Evolutionary conservation across 2,329 filamentous ascomycete species (phyloP), one percentile per base, ranked within the genome.

Genomic region (Cladosporium cucumerinum): DNA sequence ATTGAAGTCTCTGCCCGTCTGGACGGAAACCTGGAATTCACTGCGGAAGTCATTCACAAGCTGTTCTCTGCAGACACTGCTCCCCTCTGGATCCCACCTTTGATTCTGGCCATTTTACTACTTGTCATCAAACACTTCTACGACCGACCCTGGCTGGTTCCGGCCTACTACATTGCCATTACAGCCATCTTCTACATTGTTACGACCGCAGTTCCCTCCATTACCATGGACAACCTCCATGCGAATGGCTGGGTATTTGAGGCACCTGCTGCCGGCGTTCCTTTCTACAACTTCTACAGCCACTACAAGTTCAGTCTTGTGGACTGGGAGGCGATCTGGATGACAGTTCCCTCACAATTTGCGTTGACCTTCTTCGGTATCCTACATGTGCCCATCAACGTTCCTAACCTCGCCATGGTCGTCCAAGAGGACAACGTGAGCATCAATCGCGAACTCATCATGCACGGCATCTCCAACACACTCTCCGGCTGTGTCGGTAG

Each of bases 271-370:
- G 89, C 89, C 11, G 90, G 87, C 14, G 92, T 96, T 71, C 93
- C 95, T 0, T 99, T 96, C 87, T 99, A 95, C 86, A 93, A 95
- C 75, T 99, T 99, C 73, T 99, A 97, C 79, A 96, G 92, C 0
- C 85, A 98, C 57, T 99, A 97, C 78, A 82, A 84, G 87, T 74
- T 74, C 65, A 66, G 62, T 39, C 51, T 75, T 26, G 90, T 98
- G 3, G 86, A 93, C 70, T 97, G 92, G 90, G 84, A 85, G 52
- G 95, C 94, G 2, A 85, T 99, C 57, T 80, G 84, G n/a, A 88
- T 93, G 72, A 93, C 90, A 1, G 84, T 97, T 32, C 95, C 95
- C 0, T 93, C 95, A 32, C 98, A 99, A 91, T 88, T 99, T 72
- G 95, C 95, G 0, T 81, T 99, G 66, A 98, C 95, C 0, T 99